phyloP scores from a whole-genome alignment of 2,329 filamentous ascomycete species.

The Claviceps sp. region DNA sequence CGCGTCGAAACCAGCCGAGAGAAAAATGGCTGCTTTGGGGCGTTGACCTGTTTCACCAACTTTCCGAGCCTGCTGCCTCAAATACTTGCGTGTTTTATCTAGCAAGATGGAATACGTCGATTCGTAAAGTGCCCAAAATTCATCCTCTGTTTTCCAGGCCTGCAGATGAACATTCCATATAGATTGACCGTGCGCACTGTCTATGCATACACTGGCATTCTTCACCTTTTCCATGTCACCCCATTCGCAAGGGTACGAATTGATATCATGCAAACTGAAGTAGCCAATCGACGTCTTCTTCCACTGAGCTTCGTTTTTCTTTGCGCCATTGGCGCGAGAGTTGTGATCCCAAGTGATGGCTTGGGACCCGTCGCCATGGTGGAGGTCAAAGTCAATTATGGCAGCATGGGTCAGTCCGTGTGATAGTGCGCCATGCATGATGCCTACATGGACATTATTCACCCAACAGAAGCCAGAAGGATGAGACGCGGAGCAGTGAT shows the following conservation, averaged over 20 bases:
- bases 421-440: conserved; percentile 72
- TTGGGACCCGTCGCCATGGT: conserved; percentile 93
- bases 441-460: conserved; percentile 95
- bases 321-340: conserved; percentile 43
- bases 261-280: conserved; percentile 95
- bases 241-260: conserved; percentile 90
- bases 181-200: conserved; percentile 84
- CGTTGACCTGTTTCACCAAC: conserved; percentile 43
- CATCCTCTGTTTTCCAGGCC: conserved; percentile 65
- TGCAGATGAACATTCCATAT: conserved; percentile 95
- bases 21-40: conserved; percentile 78
- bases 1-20: conserved; percentile 93
- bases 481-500: conserved; percentile 81
- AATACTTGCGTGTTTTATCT: conserved; percentile 65
- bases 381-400: conserved; percentile 83
- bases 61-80: conserved; percentile 58
- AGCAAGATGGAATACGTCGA: conserved; percentile 63
- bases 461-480: conserved; percentile 98
- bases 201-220: conserved; percentile 86
- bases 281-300: conserved; percentile 87
- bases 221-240: conserved; percentile 90
- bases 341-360: conserved; percentile 89
- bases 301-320: conserved; percentile 59
- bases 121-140: conserved; percentile 86
- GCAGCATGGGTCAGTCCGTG: conserved; percentile 88